phyloP scores from a whole-genome alignment of 2,329 filamentous ascomycete genomes.

The Cladophialophora carrionii region DNA sequence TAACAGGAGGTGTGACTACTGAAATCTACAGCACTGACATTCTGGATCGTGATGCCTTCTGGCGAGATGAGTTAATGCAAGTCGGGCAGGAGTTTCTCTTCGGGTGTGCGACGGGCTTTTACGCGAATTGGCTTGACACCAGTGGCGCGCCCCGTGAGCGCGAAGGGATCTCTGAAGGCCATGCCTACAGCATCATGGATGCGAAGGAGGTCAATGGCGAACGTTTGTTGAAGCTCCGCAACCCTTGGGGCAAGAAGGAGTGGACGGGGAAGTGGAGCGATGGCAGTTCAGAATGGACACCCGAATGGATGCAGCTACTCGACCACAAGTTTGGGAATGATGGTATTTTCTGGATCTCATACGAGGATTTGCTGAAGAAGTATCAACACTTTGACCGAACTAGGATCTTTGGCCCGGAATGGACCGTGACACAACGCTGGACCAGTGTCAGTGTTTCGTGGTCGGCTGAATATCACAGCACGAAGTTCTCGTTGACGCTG shows the following conservation, averaged over 20 bases:
- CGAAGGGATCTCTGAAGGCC: constrained; percentile 51
- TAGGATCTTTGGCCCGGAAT: constrained; percentile 62
- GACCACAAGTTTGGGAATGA: constrained; percentile 77
- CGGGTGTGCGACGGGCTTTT: constrained; percentile 52
- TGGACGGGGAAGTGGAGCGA: constrained; percentile 84
- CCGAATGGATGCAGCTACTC: constrained; percentile 74
- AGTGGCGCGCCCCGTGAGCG: constrained; percentile 24
- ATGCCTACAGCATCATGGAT: constrained; percentile 64
- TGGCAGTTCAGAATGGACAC: constrained; percentile 81
- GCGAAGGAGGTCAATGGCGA: constrained; percentile 64
- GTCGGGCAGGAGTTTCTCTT: constrained; percentile 75
- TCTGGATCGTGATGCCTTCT: constrained; percentile 74
- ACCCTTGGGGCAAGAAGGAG: constrained; percentile 80
- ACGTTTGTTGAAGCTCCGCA: constrained; percentile 64
- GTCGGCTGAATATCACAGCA: constrained; percentile 62
- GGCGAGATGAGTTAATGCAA: constrained; percentile 76
- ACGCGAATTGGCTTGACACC: constrained; percentile 33
- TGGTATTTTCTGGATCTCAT: constrained; percentile 67
- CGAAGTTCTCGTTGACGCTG: constrained; percentile 61
- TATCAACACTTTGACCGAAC: constrained; percentile 65
- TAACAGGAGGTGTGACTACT: constrained; percentile 58
- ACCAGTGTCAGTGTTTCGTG: constrained; percentile 63
- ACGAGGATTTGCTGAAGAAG: constrained; percentile 60
- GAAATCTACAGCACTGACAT: constrained; percentile 53
- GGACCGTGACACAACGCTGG: constrained; percentile 65